Evolutionary conservation across 2,329 filamentous ascomycete species (phyloP).

Genomic region (Penicillium sp.): DNA sequence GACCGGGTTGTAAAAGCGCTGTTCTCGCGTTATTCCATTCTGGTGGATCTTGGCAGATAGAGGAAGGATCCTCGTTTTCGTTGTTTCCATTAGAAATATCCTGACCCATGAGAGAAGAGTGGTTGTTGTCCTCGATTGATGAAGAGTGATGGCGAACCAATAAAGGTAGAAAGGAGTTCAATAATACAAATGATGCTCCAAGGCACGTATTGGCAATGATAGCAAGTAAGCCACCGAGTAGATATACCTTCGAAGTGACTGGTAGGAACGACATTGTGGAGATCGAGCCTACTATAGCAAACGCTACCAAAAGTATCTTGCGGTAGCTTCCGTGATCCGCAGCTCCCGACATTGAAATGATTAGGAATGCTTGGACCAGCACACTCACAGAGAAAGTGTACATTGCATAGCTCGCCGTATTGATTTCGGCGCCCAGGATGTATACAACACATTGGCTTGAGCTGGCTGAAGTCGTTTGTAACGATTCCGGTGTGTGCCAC

Average conservation of each 20-base stretch:
- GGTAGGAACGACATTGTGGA: slow-evolving; percentile 89
- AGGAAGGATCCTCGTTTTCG: slow-evolving; percentile 22
- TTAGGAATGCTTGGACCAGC: slow-evolving; percentile 82
- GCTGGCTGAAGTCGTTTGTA: slow-evolving; percentile 24
- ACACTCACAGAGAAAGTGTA: slow-evolving; percentile 97
- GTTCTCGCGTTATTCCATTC: slow-evolving; percentile 25
- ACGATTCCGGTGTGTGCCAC: slow-evolving; percentile 49
- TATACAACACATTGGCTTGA: slow-evolving; percentile 78
- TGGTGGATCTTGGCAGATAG: neutral
- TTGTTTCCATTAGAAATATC: too few relatives aligned
- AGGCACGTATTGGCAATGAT: slow-evolving; percentile 93
- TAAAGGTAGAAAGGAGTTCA: slow-evolving; percentile 93
- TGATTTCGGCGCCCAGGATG: slow-evolving; percentile 82
- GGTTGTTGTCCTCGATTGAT: slow-evolving; percentile 40
- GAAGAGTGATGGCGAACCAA: slow-evolving; percentile 83
- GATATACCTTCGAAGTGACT: slow-evolving; percentile 73
- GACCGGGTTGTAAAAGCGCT: slow-evolving; percentile 31
- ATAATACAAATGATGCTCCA: slow-evolving; percentile 89
- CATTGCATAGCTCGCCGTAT: slow-evolving; percentile 97
- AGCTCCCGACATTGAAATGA: slow-evolving; percentile 94
- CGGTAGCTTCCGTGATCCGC: slow-evolving; percentile 93
- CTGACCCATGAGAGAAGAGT: neutral
- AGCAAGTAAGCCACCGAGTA: slow-evolving; percentile 81
- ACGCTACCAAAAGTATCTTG: slow-evolving; percentile 84
- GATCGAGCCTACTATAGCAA: slow-evolving; percentile 79